Base-by-base conservation (phyloP, 371 early-diverging fungal genomes). In the Vairimorpha necatrix region DNA sequence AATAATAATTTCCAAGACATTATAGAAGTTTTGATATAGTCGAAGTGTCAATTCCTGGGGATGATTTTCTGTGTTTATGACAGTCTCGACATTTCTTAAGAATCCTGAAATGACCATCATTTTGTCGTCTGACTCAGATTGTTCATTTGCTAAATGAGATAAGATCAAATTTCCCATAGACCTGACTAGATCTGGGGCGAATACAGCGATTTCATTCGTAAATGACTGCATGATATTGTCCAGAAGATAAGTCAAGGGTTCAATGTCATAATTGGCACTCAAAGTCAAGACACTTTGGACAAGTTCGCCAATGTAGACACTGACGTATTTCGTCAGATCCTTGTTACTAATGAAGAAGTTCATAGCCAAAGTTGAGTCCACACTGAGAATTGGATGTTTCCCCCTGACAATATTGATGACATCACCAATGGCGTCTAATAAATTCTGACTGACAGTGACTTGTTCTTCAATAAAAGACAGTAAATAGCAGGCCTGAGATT, bases 401-500 rank as follows among this genome's bases (percentile, higher is more conserved):
- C 66, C 53, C 13, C 67, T 38, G 20, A 81, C 60, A 14, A 72
- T 58, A n/a, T n/a, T 39, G 18, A 74, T 30, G 26, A 80, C 68
- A 1, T 62, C 42, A 2, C 72, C 69, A 13, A 84, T 30, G 4
- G 68, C 67, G 22, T 42, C 73, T 32, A 66, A 16, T 4, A 62
- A n/a, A n/a, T 47, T 3, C 11, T 36, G 34, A 24, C 61, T 39
- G 0, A 72, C 36, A 0, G 78, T 42, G 11, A 66, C 53, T 6
- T 72, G 65, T 22, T 65, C 76, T 30, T 69, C 73, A 32, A 77
- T 65, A 30, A 71, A 46, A 28, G 46, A 33, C 39, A 79, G 24
- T 53, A 76, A 77, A 68, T 83, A 85, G 56, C 81, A 75, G 3
- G 77, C 75, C 42, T 85, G 82, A 18, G 83, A 83, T 30, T 77